phyloP scores from a whole-genome alignment of 129 eudicot species.

The Centrapalus pauciflorus region DNA sequence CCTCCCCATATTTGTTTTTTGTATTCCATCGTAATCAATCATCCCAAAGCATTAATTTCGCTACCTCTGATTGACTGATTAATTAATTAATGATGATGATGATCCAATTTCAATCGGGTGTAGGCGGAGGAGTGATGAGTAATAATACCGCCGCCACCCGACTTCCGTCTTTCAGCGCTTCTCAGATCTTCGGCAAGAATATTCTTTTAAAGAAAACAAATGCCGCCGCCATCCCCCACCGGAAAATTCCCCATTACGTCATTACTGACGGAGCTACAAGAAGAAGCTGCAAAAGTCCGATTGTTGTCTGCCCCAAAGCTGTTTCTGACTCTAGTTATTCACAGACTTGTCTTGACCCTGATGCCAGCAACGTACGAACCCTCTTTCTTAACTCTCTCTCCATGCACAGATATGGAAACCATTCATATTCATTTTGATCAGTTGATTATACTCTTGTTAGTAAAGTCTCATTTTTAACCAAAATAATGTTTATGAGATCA shows the following conservation, averaged over 20 bases:
- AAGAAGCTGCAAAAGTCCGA: background rate
- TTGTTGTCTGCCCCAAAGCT: constrained; percentile 47
- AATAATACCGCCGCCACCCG: constrained; percentile 9
- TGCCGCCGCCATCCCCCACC: background rate
- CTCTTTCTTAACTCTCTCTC: background rate
- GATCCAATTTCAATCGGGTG: constrained; percentile 25
- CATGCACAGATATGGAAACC: background rate
- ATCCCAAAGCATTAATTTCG: too few species aligned
- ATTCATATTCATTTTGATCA: background rate
- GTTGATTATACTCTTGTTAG: too few species aligned
- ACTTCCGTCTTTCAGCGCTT: constrained; percentile 13
- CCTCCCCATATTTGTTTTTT: constrained; percentile 31
- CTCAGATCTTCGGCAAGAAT: constrained; percentile 29
- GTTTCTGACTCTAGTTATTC: constrained; percentile 62
- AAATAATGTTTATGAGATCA: too few species aligned
- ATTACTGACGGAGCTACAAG: background rate
- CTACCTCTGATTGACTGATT: background rate
- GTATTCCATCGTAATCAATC: background rate
- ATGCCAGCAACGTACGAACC: constrained; percentile 43
- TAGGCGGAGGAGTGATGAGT: constrained; percentile 12
- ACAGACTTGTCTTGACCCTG: constrained; percentile 63
- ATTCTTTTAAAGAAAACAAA: constrained; percentile 5
- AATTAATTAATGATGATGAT: background rate
- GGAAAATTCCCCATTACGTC: background rate
- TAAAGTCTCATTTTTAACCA: too few species aligned